Evolutionary conservation across 768 basidiomycete genomes (phyloP), one percentile per base, ranked within the genome.

Genomic region (Kwoniella sp.): DNA sequence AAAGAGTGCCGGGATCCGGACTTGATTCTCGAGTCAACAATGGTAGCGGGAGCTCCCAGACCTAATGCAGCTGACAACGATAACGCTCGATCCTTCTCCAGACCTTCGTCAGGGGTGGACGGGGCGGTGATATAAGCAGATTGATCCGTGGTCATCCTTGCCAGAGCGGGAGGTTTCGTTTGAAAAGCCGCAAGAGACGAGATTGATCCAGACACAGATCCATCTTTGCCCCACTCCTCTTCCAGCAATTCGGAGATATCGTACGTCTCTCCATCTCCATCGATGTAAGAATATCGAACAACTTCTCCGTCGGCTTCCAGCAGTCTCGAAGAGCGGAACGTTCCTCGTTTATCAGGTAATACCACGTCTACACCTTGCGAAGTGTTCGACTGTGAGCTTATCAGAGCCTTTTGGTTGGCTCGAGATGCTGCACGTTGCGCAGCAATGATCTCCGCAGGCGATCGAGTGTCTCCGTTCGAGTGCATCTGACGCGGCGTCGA

Each of bases 221-320:
- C 69, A 37, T 70, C 72, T 23, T 37, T 54, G 25, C 69, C 67
- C 85, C 90, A 90, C 72, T 95, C 95, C 80, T 91, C 87, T 76
- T 94, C 92, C 53, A 97, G 86, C 55, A 96, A 89, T 68, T 95
- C 90, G 73, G 91, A 93, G 77, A 98, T 92, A 79, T 98, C 95
- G 73, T 88, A 90, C 0, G 89, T 90, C 82, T 91, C 91, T 1
- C 93, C 95, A 67, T 93, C 92, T 2, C 87, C 85, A 67, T 92
- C 89, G 47, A 97, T 90, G 78, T 92, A 97, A 41, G 94, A 96
- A 79, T 99, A 99, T 0, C 94, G 88, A 82, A 93, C 89, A 52
- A 84, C 83, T 68, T 91, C 89, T 47, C 85, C 86, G 20, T 72
- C 77, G 30, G 59, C 62, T 12, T 73, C 68, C 23, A 91, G 86